Evolutionary conservation across 768 basidiomycete genomes (phyloP).

Genomic region (Leccinum imitatum): DNA sequence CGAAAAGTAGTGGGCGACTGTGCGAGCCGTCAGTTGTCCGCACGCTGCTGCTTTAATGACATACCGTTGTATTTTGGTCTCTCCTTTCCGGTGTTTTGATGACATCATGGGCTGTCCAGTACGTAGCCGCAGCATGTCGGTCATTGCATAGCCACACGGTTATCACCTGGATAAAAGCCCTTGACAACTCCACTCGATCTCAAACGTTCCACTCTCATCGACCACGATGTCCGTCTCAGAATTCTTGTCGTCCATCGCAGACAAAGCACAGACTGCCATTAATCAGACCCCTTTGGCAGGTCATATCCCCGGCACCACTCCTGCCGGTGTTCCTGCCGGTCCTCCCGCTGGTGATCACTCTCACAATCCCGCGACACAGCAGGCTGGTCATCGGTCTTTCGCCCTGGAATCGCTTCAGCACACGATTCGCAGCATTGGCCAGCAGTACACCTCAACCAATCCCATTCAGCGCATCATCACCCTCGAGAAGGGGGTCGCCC

Average conservation of each 20-base stretch:
- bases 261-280: slow-evolving; percentile 75
- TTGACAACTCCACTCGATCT: slow-evolving; percentile 11
- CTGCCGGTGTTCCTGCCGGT: slow-evolving; percentile 32
- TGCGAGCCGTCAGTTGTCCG: slow-evolving; percentile 19
- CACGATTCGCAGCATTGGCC: slow-evolving; percentile 69
- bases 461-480: slow-evolving; percentile 82
- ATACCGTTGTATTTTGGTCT: slow-evolving; percentile 19
- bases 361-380: slow-evolving; percentile 42
- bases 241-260: slow-evolving; percentile 66
- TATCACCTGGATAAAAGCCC: slow-evolving; percentile 19
- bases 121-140: background rate
- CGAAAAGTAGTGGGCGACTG: slow-evolving; percentile 24
- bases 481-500: slow-evolving; percentile 69
- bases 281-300: slow-evolving; percentile 58
- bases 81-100: slow-evolving; percentile 3
- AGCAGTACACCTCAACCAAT: slow-evolving; percentile 69
- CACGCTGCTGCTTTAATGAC: slow-evolving; percentile 26
- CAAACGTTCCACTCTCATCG: slow-evolving; percentile 1
- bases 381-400: slow-evolving; percentile 47
- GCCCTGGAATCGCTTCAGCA: slow-evolving; percentile 65
- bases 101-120: background rate
- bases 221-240: slow-evolving; percentile 55
- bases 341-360: slow-evolving; percentile 38
- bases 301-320: slow-evolving; percentile 49
- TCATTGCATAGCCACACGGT: slow-evolving; percentile 25